Evolutionary conservation across 2,329 filamentous ascomycete genomes (phyloP).

Genomic region (Sporothrix protearum): DNA sequence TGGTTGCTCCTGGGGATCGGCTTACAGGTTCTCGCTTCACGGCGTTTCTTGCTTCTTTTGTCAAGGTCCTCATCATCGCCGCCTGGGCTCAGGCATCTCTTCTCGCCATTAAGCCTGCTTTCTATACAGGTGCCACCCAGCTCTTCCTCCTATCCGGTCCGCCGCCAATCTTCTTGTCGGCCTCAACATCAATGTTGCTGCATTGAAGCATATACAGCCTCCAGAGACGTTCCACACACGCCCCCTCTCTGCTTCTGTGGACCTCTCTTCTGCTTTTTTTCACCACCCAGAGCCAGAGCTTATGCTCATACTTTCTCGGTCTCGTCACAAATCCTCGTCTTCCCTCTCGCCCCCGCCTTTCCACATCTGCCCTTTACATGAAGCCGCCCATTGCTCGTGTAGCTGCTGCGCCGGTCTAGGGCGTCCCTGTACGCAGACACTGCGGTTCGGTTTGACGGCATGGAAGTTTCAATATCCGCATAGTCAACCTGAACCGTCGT

Average conservation of each 20-base stretch:
- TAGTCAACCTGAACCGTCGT: constrained; percentile 37
- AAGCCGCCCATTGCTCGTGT: constrained; percentile 30
- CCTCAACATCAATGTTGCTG: constrained; percentile 10
- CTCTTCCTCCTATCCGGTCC: constrained; percentile 15
- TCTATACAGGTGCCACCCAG: constrained; percentile 1
- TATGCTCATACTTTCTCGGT: neutral
- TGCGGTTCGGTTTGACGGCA: constrained; percentile 37
- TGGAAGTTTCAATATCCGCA: constrained; percentile 40
- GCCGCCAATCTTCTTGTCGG: constrained; percentile 4
- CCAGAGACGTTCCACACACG: constrained; percentile 19
- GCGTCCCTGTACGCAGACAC: constrained; percentile 29
- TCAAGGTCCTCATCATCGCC: neutral
- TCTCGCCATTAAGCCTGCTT: constrained; percentile 7
- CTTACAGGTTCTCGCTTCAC: constrained; percentile 7
- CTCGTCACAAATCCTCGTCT: neutral
- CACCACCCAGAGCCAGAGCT: neutral
- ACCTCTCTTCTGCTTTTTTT: neutral
- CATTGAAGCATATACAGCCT: constrained; percentile 23
- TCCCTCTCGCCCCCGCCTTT: neutral
- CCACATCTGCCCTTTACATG: constrained; percentile 30
- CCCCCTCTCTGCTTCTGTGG: neutral
- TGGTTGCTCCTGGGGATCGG: neutral
- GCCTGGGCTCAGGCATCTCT: neutral
- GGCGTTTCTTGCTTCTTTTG: neutral
- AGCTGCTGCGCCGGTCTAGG: constrained; percentile 20